Base-by-base conservation (phyloP, 768 basidiomycete genomes). In the Daedaleopsis sinensis region DNA sequence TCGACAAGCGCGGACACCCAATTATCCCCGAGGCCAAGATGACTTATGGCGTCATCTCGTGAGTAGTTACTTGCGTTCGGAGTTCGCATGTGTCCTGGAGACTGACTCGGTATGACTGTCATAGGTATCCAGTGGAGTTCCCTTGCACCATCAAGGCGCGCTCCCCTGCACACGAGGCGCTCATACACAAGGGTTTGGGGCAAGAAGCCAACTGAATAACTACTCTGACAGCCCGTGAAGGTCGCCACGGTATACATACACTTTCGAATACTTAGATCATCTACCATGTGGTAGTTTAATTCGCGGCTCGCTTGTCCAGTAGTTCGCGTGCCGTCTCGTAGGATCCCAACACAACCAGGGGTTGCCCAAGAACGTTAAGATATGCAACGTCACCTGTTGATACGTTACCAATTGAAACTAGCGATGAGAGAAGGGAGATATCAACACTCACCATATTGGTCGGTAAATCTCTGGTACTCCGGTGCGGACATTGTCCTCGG, bases 81-180 rank as follows among this genome's bases (percentile, higher is more conserved):
- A 2, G 3, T 35, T 21, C 23, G 9, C 27, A 32, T 32, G 27
- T 0, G 18, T 8, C 21, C 16, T 27, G n/a, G 19, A 35, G 1
- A 21, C n/a, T 12, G 37, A 37, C 10, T 5, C 21, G 53, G 37
- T 42, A 15, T 39, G 16, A 19, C 19, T 21, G 35, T 18, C 18
- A 9, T 35, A 61, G 57, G 13, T 59, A 56, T 38, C 60, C 56
- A 1, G 57, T 46, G 4, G 38, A 46, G 7, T 62, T 61, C 59
- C 59, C 60, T 7, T 61, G 60, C 47, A 52, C 39, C 15, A 61
- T 61, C 60, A 61, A 61, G 50, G 49, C 60, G 6, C n/a, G 60
- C 32, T 61, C 60, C 12, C 37, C 60, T 8, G 38, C 49, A 10
- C 35, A 49, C 13, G 50, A 43, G 5, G 35, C 60, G 19, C 47